Conservation (phyloP, 1,284 basidiomycete genomes). For the Ceratorhiza oryzae-sativae region DNA sequence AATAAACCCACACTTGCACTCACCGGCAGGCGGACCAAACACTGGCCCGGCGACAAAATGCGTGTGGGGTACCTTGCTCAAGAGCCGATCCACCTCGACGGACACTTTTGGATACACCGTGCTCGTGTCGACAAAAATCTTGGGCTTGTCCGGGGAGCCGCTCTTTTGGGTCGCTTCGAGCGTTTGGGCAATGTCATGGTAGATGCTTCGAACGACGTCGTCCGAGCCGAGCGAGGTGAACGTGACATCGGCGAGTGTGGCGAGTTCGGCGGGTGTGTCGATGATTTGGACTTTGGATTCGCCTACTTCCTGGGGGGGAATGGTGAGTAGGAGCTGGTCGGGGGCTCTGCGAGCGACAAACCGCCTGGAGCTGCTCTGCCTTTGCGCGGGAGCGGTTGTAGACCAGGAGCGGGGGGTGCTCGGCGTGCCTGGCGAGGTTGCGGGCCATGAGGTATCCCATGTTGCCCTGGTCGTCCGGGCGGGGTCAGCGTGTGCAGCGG, state of each 20-base stretch:
- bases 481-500: conserved; percentile 54
- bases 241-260: conserved; percentile 75
- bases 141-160: conserved; percentile 53
- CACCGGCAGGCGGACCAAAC: conserved; percentile 62
- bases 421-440: conserved; percentile 68
- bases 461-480: conserved; percentile 9
- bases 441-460: conserved; percentile 76
- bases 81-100: conserved; percentile 75
- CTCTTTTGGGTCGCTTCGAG: conserved; percentile 53
- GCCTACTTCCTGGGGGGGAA: conserved; percentile 58
- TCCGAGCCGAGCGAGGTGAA: conserved; percentile 81
- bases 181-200: conserved; percentile 66
- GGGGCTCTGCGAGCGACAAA: neutral
- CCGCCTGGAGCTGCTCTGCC: conserved; percentile 58
- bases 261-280: conserved; percentile 63
- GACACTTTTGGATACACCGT: conserved; percentile 79
- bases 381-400: conserved; percentile 73
- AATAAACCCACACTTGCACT: neutral
- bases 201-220: conserved; percentile 73
- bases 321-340: too few relatives aligned
- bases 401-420: conserved; percentile 51
- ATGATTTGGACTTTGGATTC: conserved; percentile 62
- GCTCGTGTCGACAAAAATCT: conserved; percentile 83
- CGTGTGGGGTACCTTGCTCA: conserved; percentile 67
- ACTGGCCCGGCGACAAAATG: conserved; percentile 81